A percentile compares a stretch with the other conserved stretches of the same genome.
Evolutionary conservation across 2,329 filamentous ascomycete species (phyloP).

Genomic region (Acrodontium crateriforme): DNA sequence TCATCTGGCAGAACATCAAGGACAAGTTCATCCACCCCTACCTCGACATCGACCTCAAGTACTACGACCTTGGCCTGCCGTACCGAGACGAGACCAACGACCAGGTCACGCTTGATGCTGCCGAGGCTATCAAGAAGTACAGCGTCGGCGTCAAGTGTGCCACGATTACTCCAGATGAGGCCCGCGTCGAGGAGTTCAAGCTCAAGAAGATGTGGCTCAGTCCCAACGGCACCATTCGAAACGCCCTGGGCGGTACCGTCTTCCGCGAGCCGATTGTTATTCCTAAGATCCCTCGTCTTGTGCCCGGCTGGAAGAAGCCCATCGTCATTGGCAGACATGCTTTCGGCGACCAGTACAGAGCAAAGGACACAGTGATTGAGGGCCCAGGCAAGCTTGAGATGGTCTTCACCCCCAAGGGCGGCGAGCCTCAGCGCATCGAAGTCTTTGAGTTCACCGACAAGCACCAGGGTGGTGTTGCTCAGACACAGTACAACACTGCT

Average conservation of each 20-base stretch:
- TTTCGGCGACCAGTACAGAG: conserved; percentile 96
- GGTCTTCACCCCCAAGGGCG: conserved; percentile 77
- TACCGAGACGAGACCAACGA: conserved; percentile 95
- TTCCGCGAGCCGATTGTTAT: conserved; percentile 99
- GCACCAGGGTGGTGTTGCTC: conserved; percentile 59
- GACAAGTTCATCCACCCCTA: conserved; percentile 96
- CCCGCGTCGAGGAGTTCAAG: conserved; percentile 92
- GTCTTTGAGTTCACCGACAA: conserved; percentile 80
- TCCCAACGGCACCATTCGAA: conserved; percentile 77
- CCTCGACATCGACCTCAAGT: conserved; percentile 91
- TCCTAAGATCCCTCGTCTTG: conserved; percentile 76
- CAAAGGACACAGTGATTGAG: conserved; percentile 75
- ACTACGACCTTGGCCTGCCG: conserved; percentile 51
- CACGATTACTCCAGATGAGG: conserved; percentile 97
- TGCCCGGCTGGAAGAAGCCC: conserved; percentile 95
- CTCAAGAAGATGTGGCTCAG: conserved; percentile 99
- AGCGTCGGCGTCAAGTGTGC: conserved; percentile 98
- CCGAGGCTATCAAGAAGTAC: conserved; percentile 98
- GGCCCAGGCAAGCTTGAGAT: conserved; percentile 82
- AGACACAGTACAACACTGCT: conserved; percentile 97
- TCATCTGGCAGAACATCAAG: conserved; percentile 99
- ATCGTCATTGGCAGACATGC: conserved; percentile 98
- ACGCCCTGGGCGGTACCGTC: conserved; percentile 74
- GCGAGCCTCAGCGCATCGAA: conserved; percentile 70
- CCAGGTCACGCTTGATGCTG: conserved; percentile 86